Percentiles rank a stretch among this genome's conserved stretches.
phyloP scores from a whole-genome alignment of 805 yeast species.

The Brettanomyces nanus region DNA sequence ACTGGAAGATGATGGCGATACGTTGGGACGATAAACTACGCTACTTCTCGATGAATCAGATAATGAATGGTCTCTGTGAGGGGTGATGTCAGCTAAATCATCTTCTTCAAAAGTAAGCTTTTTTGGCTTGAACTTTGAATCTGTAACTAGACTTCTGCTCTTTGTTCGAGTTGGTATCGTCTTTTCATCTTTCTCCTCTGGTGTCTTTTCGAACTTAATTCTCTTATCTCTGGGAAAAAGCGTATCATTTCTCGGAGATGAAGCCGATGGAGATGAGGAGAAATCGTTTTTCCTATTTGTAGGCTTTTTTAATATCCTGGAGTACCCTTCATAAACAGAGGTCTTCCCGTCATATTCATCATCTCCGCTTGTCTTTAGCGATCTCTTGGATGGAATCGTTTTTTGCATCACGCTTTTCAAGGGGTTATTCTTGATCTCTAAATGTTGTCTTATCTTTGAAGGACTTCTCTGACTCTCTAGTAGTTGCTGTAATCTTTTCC shows the following conservation, averaged over 20 bases:
- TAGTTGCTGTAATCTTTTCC: background rate
- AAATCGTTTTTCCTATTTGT: constrained; percentile 18
- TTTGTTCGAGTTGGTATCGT: background rate
- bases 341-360: constrained; percentile 10
- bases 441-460: background rate
- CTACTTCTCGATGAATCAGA: background rate
- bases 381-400: constrained; percentile 13
- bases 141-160: background rate
- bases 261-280: constrained; percentile 15
- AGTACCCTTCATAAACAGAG: constrained; percentile 16
- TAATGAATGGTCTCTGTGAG: background rate
- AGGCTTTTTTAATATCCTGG: constrained; percentile 14
- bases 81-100: background rate
- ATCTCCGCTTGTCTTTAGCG: constrained; percentile 5
- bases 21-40: background rate
- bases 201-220: constrained; percentile 4
- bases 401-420: background rate
- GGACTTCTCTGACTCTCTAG: constrained; percentile 1
- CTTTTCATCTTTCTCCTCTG: constrained; percentile 6
- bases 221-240: background rate
- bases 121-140: background rate
- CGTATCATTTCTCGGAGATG: constrained; percentile 5
- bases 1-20: background rate
- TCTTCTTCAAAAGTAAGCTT: background rate
- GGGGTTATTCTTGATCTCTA: background rate